These are phyloP conservation scores for Chlorella ohadii DNA, from an alignment of 139 green algal genomes.

Conservation along the genomic window DNA sequence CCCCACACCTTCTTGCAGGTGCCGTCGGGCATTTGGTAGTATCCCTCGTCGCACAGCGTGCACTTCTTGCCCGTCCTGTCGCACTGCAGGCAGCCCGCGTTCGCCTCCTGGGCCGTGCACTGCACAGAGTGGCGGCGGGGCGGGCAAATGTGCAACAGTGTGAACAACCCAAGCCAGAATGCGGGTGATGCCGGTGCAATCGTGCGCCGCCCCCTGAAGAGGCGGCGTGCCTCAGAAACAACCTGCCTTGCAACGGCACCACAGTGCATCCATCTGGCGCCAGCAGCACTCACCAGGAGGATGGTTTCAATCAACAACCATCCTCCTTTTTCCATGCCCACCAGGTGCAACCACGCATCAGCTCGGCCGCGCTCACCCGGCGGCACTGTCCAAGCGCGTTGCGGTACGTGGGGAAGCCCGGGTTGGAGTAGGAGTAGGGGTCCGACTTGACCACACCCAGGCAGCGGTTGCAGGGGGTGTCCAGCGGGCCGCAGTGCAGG, in stretches of 20 bases:
- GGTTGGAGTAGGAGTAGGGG: background rate
- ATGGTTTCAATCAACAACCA: too few relatives aligned
- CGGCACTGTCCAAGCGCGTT: background rate
- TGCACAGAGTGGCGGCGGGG: background rate
- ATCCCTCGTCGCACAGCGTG: conserved; percentile 18
- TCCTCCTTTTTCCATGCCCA: too few relatives aligned
- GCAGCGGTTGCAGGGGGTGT: background rate
- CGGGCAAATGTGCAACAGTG: background rate
- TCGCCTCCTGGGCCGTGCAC: background rate
- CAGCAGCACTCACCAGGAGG: too few relatives aligned
- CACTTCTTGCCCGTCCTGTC: background rate
- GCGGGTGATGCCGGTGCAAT: too few relatives aligned
- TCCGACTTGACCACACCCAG: background rate
- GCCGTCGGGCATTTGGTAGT: background rate
- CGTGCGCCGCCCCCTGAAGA: too few relatives aligned
- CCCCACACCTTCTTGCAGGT: background rate
- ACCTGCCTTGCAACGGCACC: too few relatives aligned
- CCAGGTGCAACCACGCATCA: too few relatives aligned
- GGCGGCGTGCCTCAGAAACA: too few relatives aligned
- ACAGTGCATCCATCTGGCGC: too few relatives aligned
- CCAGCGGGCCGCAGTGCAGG: background rate
- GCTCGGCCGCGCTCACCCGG: background rate
- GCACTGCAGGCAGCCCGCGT: conserved; percentile 19
- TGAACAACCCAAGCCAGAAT: too few relatives aligned
- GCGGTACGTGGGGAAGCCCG: background rate